Evolutionary conservation across 148 eudicot genomes (phyloP), one percentile per base, ranked within the genome.

Genomic region (Pharnaceum exiguum): DNA sequence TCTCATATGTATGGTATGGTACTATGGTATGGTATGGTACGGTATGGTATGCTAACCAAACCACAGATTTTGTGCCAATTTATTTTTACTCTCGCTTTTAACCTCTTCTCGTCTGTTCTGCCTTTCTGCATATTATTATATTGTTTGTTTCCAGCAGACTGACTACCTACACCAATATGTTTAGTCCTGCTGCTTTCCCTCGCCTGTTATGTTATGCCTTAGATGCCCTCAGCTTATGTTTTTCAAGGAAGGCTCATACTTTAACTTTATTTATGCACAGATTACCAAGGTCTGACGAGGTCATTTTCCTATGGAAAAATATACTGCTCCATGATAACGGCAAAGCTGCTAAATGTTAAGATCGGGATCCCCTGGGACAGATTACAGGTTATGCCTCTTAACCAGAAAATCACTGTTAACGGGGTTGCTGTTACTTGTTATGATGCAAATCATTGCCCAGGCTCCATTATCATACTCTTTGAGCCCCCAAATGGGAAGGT

Each of bases 401-500:
- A 88, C 53, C 75, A 83, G 68, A 91, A 81, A 69, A 72, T 81
- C 39, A 74, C 42, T 59, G 63, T 91, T 68, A 79, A 82, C 61
- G 98, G 96, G 75, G 65, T 77, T 61, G 72, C 79, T 66, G 84
- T 91, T 45, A 91, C 96, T 7, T 88, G 94, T 74, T 88, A 85
- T 69, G 98, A 91, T 77, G 98, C 98, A 57, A 91, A 91, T 71
- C 98, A 91, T 63, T 91, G 96, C 70, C 98, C 98, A 32, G 96
- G 98, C 65, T 69, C 98, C 62, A 67, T 85, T 51, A 74, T 91
- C 50, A 63, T 91, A 62, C 77, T 88, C 46, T 91, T 91, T 78
- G 96, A 91, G 69, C 94, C 94, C 21, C 86, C 90, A 59, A 88
- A 74, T 48, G 88, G 94, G 55, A 78, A 91, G 96, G 98, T 91